These are phyloP conservation scores for Botrytis paeoniae DNA, from an alignment of 2,329 filamentous ascomycete genomes.

Conservation along the genomic window DNA sequence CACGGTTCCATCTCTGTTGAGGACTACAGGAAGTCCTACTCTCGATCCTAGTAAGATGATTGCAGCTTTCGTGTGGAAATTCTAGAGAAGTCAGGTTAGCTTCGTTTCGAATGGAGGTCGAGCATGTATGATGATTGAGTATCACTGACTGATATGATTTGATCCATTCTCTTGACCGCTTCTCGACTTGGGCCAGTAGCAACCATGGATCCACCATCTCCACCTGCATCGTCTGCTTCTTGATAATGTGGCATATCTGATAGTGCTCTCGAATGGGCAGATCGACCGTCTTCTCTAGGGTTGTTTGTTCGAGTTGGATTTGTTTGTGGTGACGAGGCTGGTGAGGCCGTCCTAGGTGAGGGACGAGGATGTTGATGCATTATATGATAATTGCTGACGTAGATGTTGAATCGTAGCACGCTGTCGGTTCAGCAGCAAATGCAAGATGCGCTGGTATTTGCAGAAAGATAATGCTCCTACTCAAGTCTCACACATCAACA, in stretches of 20 bases:
- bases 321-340: slow-evolving; percentile 68
- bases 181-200: slow-evolving; percentile 58
- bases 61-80: slow-evolving; percentile 86
- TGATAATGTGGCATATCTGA: slow-evolving; percentile 49
- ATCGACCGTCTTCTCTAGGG: slow-evolving; percentile 61
- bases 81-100: slow-evolving; percentile 53
- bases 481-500: slow-evolving; percentile 27
- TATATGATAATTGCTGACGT: slow-evolving; percentile 33
- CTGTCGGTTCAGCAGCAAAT: slow-evolving; percentile 26
- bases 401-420: slow-evolving; percentile 25
- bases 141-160: slow-evolving; percentile 77
- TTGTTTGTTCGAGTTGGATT: slow-evolving; percentile 73
- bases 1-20: slow-evolving; percentile 52
- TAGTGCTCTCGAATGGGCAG: slow-evolving; percentile 42
- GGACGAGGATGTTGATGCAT: slow-evolving; percentile 92
- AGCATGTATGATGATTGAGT: slow-evolving; percentile 4
- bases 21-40: slow-evolving; percentile 59
- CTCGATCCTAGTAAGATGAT: slow-evolving; percentile 80
- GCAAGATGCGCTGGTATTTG: slow-evolving; percentile 25
- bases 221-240: slow-evolving; percentile 49
- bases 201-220: slow-evolving; percentile 42
- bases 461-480: slow-evolving; percentile 26
- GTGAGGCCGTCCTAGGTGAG: slow-evolving; percentile 68
- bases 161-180: slow-evolving; percentile 76
- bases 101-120: slow-evolving; percentile 9